Percentiles rank a stretch among this genome's conserved stretches.
phyloP scores from a whole-genome alignment of 2,329 filamentous ascomycete genomes.

The Stachybotrys chartarum region DNA sequence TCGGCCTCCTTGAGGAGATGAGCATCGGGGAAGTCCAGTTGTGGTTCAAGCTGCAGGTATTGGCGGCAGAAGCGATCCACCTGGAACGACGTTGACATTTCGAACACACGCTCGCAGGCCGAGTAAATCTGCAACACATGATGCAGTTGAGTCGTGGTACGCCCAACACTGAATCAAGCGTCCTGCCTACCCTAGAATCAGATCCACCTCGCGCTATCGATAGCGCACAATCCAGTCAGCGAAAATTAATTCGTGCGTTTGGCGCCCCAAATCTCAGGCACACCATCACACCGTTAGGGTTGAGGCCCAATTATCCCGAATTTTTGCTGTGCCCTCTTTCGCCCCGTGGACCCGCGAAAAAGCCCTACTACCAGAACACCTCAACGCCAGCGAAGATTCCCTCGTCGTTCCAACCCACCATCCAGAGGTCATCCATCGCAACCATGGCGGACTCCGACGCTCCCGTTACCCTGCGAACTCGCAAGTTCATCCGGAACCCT shows the following conservation, averaged over 20 bases:
- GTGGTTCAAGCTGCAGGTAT: constrained; percentile 67
- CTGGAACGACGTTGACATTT: constrained; percentile 2
- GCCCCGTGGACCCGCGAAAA: constrained; percentile 17
- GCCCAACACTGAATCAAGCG: too few relatives aligned
- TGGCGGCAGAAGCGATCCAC: constrained; percentile 59
- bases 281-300: constrained; percentile 30
- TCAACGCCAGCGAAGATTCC: constrained; percentile 13
- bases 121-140: too few relatives aligned
- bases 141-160: too few relatives aligned
- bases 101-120: background rate
- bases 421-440: constrained; percentile 31
- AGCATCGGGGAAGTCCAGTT: constrained; percentile 56
- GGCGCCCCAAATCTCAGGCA: background rate
- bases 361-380: constrained; percentile 23
- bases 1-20: constrained; percentile 49
- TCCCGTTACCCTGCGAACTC: constrained; percentile 83
- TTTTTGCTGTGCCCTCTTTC: constrained; percentile 21
- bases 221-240: background rate
- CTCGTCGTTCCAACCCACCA: constrained; percentile 14
- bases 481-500: constrained; percentile 99
- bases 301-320: constrained; percentile 37
- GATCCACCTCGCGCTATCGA: background rate
- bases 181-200: too few relatives aligned
- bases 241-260: background rate
- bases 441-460: constrained; percentile 83